Conservation (phyloP, 2,329 filamentous ascomycete species). For the Botrytis elliptica region DNA sequence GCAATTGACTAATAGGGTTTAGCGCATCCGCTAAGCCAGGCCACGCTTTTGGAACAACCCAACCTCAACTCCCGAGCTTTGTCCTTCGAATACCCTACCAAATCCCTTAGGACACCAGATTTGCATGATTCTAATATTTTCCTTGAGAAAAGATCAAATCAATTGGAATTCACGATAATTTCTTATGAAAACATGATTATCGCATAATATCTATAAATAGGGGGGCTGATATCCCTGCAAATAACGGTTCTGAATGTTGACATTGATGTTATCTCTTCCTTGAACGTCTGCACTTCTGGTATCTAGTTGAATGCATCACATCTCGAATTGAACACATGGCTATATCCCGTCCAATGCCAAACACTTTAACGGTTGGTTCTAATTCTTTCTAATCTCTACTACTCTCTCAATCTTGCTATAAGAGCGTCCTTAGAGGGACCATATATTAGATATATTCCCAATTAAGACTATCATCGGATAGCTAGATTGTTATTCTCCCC, state of each 20-base stretch:
- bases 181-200: not conserved
- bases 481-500: not conserved
- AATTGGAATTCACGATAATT: conserved; percentile 5
- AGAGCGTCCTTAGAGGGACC: not conserved
- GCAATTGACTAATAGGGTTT: conserved; percentile 13
- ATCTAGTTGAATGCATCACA: not conserved
- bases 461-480: not conserved
- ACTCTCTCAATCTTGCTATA: not conserved
- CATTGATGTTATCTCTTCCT: not conserved
- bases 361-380: not conserved
- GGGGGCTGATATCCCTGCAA: conserved; percentile 6
- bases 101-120: not conserved
- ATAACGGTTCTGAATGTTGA: not conserved
- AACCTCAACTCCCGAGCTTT: conserved; percentile 17
- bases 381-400: not conserved
- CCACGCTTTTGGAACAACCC: conserved; percentile 12
- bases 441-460: not conserved
- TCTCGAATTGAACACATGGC: not conserved
- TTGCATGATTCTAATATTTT: not conserved
- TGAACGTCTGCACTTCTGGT: not conserved
- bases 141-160: not conserved
- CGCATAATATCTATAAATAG: not conserved
- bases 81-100: conserved; percentile 6
- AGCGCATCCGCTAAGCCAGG: conserved; percentile 21
- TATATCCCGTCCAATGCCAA: not conserved